Conservation (phyloP, 2,329 filamentous ascomycete genomes). For the Pseudogymnoascus sp. region DNA sequence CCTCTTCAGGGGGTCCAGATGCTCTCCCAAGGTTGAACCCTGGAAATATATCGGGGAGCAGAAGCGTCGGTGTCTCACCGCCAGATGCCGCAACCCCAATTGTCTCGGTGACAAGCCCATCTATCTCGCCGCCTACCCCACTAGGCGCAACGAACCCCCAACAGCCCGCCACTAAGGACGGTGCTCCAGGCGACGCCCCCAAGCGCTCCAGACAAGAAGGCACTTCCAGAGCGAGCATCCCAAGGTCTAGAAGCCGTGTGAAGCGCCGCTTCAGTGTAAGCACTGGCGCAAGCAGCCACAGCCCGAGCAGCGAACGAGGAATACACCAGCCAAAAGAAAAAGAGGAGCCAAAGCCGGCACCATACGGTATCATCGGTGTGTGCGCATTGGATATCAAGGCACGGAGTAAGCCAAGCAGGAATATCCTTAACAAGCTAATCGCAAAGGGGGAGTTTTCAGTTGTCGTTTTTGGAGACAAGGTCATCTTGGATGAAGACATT, state of each 20-base stretch:
- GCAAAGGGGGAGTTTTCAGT: conserved; percentile 91
- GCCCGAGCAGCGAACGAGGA: conserved; percentile 64
- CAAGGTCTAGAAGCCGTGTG: conserved; percentile 58
- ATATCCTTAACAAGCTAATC: conserved; percentile 88
- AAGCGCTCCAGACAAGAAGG: conserved; percentile 22
- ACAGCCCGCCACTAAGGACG: conserved; percentile 34
- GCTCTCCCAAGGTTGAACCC: conserved; percentile 17
- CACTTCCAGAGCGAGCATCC: conserved; percentile 35
- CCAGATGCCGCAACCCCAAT: conserved; percentile 44
- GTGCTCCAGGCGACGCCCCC: not conserved
- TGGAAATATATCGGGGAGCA: conserved; percentile 19
- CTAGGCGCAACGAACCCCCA: conserved; percentile 39
- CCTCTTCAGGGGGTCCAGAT: conserved; percentile 50
- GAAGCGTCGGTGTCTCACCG: conserved; percentile 23
- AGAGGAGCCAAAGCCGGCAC: conserved; percentile 52
- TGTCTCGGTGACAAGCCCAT: conserved; percentile 48
- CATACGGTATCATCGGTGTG: conserved; percentile 72
- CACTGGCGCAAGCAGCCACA: conserved; percentile 70
- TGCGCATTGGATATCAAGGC: conserved; percentile 95
- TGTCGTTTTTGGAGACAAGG: conserved; percentile 96
- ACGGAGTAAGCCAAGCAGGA: conserved; percentile 91
- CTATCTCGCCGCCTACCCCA: conserved; percentile 32
- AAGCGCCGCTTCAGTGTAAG: conserved; percentile 76
- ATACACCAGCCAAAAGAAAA: conserved; percentile 45
- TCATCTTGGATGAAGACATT: conserved; percentile 92